Conservation (phyloP, 306 rosid genomes). For the Trifolium fragiferum region DNA sequence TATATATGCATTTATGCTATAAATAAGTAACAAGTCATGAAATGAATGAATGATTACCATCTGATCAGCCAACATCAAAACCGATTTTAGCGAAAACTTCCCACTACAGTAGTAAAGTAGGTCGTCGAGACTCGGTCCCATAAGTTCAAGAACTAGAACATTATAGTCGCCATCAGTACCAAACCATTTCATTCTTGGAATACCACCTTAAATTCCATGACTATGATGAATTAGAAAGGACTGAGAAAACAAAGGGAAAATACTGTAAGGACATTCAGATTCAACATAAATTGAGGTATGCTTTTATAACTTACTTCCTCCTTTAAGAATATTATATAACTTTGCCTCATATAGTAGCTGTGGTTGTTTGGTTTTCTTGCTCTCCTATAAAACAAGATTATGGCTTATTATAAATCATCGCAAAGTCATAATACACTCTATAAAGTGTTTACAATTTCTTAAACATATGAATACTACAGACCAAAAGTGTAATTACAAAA, state of each 20-base stretch:
- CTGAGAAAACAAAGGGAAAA: conserved; percentile 13
- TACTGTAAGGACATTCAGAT: conserved; percentile 10
- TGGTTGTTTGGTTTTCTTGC: conserved; percentile 58
- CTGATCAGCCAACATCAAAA: conserved; percentile 88
- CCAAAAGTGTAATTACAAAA: no score
- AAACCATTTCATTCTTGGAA: conserved; percentile 81
- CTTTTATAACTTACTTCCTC: conserved; percentile 67
- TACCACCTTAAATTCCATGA: conserved; percentile 66
- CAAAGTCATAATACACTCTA: background rate
- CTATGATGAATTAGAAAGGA: conserved; percentile 28
- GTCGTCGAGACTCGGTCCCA: conserved; percentile 95
- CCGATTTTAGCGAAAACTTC: conserved; percentile 81
- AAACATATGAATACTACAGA: no score
- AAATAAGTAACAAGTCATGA: background rate
- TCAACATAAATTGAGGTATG: conserved; percentile 17
- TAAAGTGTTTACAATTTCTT: no score
- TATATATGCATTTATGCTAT: background rate
- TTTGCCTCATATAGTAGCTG: conserved; percentile 64
- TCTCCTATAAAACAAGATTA: conserved; percentile 53
- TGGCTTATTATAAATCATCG: background rate
- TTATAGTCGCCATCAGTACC: conserved; percentile 84
- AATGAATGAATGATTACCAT: conserved; percentile 59
- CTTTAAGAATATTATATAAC: conserved; percentile 58
- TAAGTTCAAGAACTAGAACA: conserved; percentile 79
- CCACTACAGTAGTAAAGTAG: conserved; percentile 77